Evolutionary conservation across 2,329 filamentous ascomycete genomes (phyloP).

Genomic region (Rhexocercosporidium sp.): DNA sequence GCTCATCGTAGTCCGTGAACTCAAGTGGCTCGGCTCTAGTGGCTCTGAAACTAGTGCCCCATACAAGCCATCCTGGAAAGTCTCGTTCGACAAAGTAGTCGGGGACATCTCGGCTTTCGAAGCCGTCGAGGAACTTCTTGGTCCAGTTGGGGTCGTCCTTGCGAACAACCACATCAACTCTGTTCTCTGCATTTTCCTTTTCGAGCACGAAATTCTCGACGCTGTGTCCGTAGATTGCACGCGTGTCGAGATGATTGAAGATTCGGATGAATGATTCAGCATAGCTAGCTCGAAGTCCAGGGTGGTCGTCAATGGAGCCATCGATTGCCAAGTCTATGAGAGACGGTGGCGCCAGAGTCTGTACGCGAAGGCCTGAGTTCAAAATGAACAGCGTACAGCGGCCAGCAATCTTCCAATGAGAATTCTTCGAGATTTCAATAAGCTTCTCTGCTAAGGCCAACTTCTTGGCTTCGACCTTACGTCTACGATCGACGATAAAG

Average conservation of each 20-base stretch:
- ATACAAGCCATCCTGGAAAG: slow-evolving; percentile 94
- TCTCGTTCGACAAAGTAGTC: slow-evolving; percentile 92
- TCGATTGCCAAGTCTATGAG: slow-evolving; percentile 83
- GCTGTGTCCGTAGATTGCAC: slow-evolving; percentile 83
- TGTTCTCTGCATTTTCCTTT: slow-evolving; percentile 78
- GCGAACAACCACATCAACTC: slow-evolving; percentile 73
- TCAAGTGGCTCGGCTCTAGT: slow-evolving; percentile 71
- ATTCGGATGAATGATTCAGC: slow-evolving; percentile 75
- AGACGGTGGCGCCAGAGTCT: slow-evolving; percentile 79
- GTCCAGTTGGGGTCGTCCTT: slow-evolving; percentile 82
- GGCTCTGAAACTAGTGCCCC: slow-evolving; percentile 85
- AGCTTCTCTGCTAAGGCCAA: slow-evolving; percentile 79
- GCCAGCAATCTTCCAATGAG: slow-evolving; percentile 96
- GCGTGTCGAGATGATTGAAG: slow-evolving; percentile 86
- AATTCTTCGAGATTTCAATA: slow-evolving; percentile 74
- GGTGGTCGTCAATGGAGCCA: slow-evolving; percentile 89
- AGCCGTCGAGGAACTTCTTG: slow-evolving; percentile 74
- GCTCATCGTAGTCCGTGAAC: slow-evolving; percentile 77
- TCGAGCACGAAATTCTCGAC: slow-evolving; percentile 87
- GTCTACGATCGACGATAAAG: slow-evolving; percentile 76
- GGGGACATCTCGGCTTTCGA: slow-evolving; percentile 72
- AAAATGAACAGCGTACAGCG: slow-evolving; percentile 89
- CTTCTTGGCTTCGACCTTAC: slow-evolving; percentile 84
- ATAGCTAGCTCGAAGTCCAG: slow-evolving; percentile 81
- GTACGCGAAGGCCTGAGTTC: slow-evolving; percentile 90